These are phyloP conservation scores for Solanum pennellii DNA, from an alignment of 257 asterid genomes.

Conservation along the genomic window DNA sequence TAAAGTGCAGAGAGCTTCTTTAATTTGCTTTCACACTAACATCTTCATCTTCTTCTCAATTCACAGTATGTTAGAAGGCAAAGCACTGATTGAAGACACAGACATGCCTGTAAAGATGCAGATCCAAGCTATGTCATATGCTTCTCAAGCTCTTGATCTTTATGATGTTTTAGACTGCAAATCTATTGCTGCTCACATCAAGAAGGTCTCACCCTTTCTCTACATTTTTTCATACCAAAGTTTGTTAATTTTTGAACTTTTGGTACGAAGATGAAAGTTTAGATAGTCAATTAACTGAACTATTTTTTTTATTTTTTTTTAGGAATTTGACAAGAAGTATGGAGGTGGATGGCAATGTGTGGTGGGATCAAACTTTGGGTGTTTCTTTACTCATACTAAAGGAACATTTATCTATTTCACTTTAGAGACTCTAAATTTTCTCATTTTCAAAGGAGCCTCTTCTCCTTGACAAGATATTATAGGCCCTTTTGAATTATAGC, in stretches of 20 bases:
- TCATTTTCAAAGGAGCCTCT: slow-evolving; percentile 79
- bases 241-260: background rate
- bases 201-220: slow-evolving; percentile 18
- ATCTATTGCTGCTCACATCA: slow-evolving; percentile 43
- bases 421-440: slow-evolving; percentile 75
- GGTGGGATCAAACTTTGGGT: slow-evolving; percentile 91
- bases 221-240: background rate
- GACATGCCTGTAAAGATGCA: slow-evolving; percentile 94
- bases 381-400: slow-evolving; percentile 77
- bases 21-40: background rate
- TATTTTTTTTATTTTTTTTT: slow-evolving; percentile 8
- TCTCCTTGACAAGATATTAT: background rate
- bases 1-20: background rate
- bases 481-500: background rate
- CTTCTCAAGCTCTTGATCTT: slow-evolving; percentile 86
- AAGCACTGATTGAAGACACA: slow-evolving; percentile 43
- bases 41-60: background rate
- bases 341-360: slow-evolving; percentile 97
- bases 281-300: background rate
- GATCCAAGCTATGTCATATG: slow-evolving; percentile 76
- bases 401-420: slow-evolving; percentile 89
- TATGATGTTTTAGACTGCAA: slow-evolving; percentile 68
- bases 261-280: background rate
- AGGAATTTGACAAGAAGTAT: slow-evolving; percentile 76
- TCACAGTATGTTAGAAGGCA: slow-evolving; percentile 42